These are phyloP conservation scores for Heliamphora pulchella DNA, from an alignment of 179 eudicot species.

Conservation along the genomic window DNA sequence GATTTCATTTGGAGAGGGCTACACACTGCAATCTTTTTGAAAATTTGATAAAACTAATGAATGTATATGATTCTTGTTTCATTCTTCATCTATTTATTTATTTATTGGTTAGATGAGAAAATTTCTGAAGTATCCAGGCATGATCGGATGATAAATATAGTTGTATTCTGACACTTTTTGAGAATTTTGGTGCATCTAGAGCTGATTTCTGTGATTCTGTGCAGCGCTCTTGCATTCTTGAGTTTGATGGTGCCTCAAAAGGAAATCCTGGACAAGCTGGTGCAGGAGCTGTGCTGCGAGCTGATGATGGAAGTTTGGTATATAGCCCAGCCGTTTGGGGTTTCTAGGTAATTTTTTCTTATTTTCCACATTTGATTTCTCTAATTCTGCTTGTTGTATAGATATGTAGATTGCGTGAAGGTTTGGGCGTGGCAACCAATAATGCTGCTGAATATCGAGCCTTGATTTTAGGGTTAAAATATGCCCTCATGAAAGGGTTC, in stretches of 20 bases:
- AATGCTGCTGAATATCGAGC: conserved; percentile 91
- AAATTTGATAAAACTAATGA: neutral
- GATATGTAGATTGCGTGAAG: conserved; percentile 89
- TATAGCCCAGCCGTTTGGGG: conserved; percentile 8
- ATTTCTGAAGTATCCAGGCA: neutral
- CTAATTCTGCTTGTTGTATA: conserved; percentile 25
- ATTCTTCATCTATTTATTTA: neutral
- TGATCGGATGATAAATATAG: neutral
- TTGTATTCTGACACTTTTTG: neutral
- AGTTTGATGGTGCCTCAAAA: conserved; percentile 98
- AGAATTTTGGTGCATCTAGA: conserved; percentile 5
- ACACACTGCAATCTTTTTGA: neutral
- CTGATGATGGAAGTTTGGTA: conserved; percentile 67
- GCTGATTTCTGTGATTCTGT: conserved; percentile 19
- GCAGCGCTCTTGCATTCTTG: conserved; percentile 63
- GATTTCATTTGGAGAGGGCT: neutral
- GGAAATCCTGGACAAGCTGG: conserved; percentile 99
- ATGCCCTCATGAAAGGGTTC: conserved; percentile 77
- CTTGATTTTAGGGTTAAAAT: conserved; percentile 72
- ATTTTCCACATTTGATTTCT: conserved; percentile 4
- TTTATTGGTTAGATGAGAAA: neutral
- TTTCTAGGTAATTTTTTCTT: conserved; percentile 4
- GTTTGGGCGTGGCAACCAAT: conserved; percentile 74
- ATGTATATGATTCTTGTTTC: neutral
- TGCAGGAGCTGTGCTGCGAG: conserved; percentile 82